Base-by-base conservation (phyloP, 257 asterid genomes). In the Nyctanthes arbortristis region DNA sequence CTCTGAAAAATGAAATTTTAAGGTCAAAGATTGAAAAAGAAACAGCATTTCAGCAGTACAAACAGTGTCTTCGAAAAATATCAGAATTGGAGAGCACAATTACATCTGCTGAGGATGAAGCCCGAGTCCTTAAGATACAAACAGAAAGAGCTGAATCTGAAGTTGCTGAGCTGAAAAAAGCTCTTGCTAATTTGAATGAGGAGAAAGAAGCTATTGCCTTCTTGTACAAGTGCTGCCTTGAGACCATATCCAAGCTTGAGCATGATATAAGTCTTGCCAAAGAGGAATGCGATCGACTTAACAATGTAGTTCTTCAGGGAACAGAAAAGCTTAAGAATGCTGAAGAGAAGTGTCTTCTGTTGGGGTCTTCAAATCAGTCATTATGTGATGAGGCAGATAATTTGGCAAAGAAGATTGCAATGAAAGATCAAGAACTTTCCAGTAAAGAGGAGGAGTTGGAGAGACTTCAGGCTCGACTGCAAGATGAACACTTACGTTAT, bases 401-500 rank as follows among this genome's bases (percentile, higher is more conserved):
- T 75, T 77, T 94, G 76, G 86, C 71, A 0, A 84, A 82, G 78
- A 82, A 78, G 82, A 94, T 94, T 16, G 77, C 88, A 25, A 12
- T 70, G 80, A 94, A 89, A 83, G 97, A 91, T 75, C 80, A 67
- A 66, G 97, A 94, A 63, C 96, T 94, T 54, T 80, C 74, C 2
- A 65, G 67, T 70, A 94, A 88, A 86, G 86, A 89, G 66, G 79
- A 65, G 65, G 97, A 94, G 74, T 78, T 94, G 82, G 95, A 91
- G 77, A 84, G 77, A 60, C 92, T 91, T 67, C 87, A 91, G 75
- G 72, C 52, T 12, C 71, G 84, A 74, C 75, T 94, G 61, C 74
- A 75, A 72, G 82, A 81, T 33, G 97, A 94, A 76, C 85, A 77
- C 57, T 47, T 63, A 7, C 78, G 78, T 24, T 84, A 77, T 55